Base-by-base conservation (phyloP, 2,329 filamentous ascomycete genomes). In the Hymenoscyphus occultus region DNA sequence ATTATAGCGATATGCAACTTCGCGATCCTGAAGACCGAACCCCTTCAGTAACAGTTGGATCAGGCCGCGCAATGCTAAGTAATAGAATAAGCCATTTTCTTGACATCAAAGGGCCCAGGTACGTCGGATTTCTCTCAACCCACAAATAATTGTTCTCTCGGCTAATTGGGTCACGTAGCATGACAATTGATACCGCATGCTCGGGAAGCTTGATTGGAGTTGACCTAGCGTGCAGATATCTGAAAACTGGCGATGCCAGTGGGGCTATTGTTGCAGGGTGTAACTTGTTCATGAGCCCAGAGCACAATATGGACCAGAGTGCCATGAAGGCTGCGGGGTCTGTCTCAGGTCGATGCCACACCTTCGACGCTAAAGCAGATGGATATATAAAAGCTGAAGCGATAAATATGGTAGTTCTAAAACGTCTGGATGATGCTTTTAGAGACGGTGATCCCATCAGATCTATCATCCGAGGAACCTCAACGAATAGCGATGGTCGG, bases 141-240 rank as follows among this genome's bases (percentile, higher is more conserved):
- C n/a, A n/a, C n/a, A n/a, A n/a, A n/a, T n/a, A n/a, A n/a, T n/a
- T n/a, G n/a, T n/a, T n/a, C n/a, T n/a, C n/a, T n/a, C n/a, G n/a
- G 16, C 14, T 58, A 60, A 57, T n/a, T 31, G 42, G 51, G 16
- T 60, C 39, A 56, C 81, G 83, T 2, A 84, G 82, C 69, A 79
- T 86, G 73, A 85, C 82, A 0, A 74, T 87, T 16, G 83, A 86
- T 59, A 86, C 85, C 0, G 84, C 83, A 51, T 87, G 85, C 72
- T 85, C 83, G 35, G 82, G 81, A 5, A 83, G 81, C 56, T 76
- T 86, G n/a, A 80, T 84, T 2, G 80, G 81, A 0, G 76, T 86
- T 2, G 82, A 86, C 69, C 74, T 83, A 51, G 84, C 82, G 1
- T 80, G 80, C 16, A 80, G 83, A 60, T 81, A 79, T 45, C 74